phyloP scores from a whole-genome alignment of 805 yeast genomes.

The Brettanomyces nanus region DNA sequence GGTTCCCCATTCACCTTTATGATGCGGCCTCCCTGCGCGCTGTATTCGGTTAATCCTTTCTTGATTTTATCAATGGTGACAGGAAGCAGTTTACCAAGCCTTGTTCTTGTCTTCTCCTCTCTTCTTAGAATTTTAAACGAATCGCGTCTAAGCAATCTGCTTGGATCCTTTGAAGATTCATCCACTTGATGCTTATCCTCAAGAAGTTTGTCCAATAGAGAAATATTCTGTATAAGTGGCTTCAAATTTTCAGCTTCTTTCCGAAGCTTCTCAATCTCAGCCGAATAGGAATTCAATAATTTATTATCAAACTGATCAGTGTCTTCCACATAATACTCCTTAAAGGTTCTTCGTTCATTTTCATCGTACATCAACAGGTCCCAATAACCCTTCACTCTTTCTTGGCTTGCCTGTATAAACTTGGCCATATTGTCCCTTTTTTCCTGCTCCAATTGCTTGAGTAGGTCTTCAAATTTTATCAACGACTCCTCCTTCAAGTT shows the following conservation, averaged over 20 bases:
- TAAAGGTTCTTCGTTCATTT: slow-evolving; percentile 41
- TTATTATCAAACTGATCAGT: slow-evolving; percentile 43
- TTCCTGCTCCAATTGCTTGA: slow-evolving; percentile 47
- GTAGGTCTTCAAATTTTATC: slow-evolving; percentile 44
- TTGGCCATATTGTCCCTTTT: slow-evolving; percentile 59
- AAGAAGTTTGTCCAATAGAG: slow-evolving; percentile 45
- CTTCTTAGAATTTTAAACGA: slow-evolving; percentile 70
- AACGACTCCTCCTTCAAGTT: slow-evolving; percentile 41
- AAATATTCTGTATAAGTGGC: slow-evolving; percentile 49
- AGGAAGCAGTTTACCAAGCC: slow-evolving; percentile 63
- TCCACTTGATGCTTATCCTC: slow-evolving; percentile 55
- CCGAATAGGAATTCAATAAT: slow-evolving; percentile 55
- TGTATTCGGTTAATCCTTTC: slow-evolving; percentile 39
- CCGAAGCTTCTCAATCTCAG: slow-evolving; percentile 46
- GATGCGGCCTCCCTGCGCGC: slow-evolving; percentile 29
- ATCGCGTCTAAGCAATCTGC: slow-evolving; percentile 65
- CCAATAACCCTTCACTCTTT: slow-evolving; percentile 57
- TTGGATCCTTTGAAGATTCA: slow-evolving; percentile 70
- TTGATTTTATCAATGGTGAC: slow-evolving; percentile 45
- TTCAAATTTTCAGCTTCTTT: slow-evolving; percentile 40
- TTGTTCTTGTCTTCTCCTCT: slow-evolving; percentile 72
- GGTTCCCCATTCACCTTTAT: slow-evolving; percentile 40
- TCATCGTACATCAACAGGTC: slow-evolving; percentile 48
- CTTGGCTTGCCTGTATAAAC: slow-evolving; percentile 56
- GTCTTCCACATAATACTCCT: slow-evolving; percentile 31